Percentiles rank a stretch among this genome's conserved stretches.
Evolutionary conservation across 768 basidiomycete species (phyloP).

Genomic region (Lentinula edodes): DNA sequence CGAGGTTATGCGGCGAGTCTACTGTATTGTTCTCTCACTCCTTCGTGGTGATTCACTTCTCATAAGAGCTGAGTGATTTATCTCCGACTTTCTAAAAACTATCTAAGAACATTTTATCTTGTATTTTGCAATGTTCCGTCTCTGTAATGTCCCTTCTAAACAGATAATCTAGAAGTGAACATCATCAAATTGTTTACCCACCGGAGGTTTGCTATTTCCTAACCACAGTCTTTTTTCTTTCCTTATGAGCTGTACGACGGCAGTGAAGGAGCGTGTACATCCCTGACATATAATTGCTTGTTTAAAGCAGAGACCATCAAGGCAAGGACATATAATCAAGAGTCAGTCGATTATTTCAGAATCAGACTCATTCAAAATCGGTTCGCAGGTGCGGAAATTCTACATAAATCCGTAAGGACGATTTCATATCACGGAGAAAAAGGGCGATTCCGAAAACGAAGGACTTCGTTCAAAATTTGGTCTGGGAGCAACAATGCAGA

Average conservation of each 20-base stretch:
- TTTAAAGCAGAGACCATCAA: too few relatives aligned
- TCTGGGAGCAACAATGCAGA: too few relatives aligned
- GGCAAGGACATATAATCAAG: too few relatives aligned
- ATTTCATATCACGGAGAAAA: background rate
- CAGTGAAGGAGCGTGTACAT: too few relatives aligned
- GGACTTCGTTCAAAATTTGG: too few relatives aligned
- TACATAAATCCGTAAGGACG: background rate
- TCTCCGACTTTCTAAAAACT: background rate
- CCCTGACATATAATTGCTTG: too few relatives aligned
- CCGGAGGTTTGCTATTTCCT: too few relatives aligned
- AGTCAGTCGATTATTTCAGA: too few relatives aligned
- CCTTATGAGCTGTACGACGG: too few relatives aligned
- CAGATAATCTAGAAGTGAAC: too few relatives aligned
- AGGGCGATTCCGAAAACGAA: background rate
- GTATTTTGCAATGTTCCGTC: background rate
- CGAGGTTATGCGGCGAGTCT: background rate
- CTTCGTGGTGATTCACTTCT: background rate
- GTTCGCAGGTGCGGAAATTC: background rate
- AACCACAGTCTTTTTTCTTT: background rate
- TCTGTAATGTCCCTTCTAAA: background rate
- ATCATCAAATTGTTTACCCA: too few relatives aligned
- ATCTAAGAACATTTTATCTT: background rate
- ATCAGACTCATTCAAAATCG: background rate
- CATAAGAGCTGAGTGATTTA: background rate
- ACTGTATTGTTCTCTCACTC: background rate